Percentiles rank a stretch among this genome's conserved stretches.
These are phyloP conservation scores for Tricholoma bakamatsutake DNA, from an alignment of 768 basidiomycete genomes.

Conservation along the genomic window DNA sequence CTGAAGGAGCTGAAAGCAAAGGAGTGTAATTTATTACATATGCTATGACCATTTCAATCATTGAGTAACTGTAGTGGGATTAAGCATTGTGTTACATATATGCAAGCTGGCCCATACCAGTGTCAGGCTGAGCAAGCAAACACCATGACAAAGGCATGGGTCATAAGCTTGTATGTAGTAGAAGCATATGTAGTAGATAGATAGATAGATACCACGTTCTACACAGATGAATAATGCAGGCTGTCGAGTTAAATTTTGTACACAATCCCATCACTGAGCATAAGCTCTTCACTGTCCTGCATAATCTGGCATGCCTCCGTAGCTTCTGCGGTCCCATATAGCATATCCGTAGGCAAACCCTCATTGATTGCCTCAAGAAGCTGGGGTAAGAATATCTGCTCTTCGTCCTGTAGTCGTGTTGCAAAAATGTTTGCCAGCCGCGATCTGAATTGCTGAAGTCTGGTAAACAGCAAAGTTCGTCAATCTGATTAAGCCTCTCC, in stretches of 20 bases:
- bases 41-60: no score
- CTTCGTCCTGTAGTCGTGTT: slow-evolving; percentile 64
- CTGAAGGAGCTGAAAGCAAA: no score
- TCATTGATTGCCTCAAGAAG: slow-evolving; percentile 74
- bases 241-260: slow-evolving; percentile 60
- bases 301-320: slow-evolving; percentile 66
- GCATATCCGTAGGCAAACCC: slow-evolving; percentile 55
- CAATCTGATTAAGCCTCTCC: slow-evolving; percentile 1
- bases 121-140: no score
- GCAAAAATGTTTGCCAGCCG: slow-evolving; percentile 70
- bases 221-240: slow-evolving; percentile 8
- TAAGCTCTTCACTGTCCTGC: slow-evolving; percentile 76
- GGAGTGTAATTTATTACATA: no score
- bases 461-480: slow-evolving; percentile 22
- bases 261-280: slow-evolving; percentile 82
- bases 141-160: no score
- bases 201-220: background rate
- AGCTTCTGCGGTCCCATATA: slow-evolving; percentile 84
- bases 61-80: no score
- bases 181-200: no score
- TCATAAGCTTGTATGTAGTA: no score
- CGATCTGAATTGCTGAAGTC: slow-evolving; percentile 75
- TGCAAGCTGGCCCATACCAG: no score
- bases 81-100: no score
- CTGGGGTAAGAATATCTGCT: slow-evolving; percentile 65